These are phyloP conservation scores for Dendrobium officinale DNA, from an alignment of 106 monocot species.

Conservation along the genomic window DNA sequence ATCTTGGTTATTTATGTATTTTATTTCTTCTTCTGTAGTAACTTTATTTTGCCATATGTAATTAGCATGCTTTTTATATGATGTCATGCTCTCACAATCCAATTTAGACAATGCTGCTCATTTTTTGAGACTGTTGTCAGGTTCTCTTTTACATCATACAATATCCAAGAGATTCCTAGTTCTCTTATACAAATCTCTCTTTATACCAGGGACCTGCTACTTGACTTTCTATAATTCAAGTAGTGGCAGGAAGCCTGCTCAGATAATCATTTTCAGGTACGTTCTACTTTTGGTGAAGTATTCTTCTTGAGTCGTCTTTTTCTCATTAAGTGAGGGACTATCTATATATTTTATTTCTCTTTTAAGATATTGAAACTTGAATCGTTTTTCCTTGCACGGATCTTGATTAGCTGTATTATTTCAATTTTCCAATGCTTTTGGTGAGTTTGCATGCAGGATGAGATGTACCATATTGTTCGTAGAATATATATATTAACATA, in stretches of 20 bases:
- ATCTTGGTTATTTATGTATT: neutral
- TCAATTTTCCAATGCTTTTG: neutral
- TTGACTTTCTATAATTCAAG: conserved; percentile 72
- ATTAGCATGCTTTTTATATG: neutral
- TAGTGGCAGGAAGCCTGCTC: conserved; percentile 39
- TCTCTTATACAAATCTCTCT: neutral
- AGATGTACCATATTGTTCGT: neutral
- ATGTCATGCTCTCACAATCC: neutral
- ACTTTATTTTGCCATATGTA: neutral
- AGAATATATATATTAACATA: neutral
- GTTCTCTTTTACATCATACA: neutral
- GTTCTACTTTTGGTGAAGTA: neutral
- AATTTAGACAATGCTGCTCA: neutral
- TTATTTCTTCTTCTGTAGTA: neutral
- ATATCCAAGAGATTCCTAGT: neutral
- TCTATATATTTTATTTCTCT: neutral
- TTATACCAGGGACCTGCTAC: conserved; percentile 54
- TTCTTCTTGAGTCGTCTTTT: neutral
- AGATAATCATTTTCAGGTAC: conserved; percentile 88
- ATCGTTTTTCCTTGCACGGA: neutral
- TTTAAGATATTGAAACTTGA: neutral
- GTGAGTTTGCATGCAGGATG: neutral
- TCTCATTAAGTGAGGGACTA: neutral
- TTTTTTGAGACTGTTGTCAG: neutral
- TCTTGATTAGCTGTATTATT: neutral